A percentile compares a stretch with the other conserved stretches of the same genome.
These are phyloP conservation scores for Phlebiopsis gigantea DNA, from an alignment of 768 basidiomycete species.

Conservation along the genomic window DNA sequence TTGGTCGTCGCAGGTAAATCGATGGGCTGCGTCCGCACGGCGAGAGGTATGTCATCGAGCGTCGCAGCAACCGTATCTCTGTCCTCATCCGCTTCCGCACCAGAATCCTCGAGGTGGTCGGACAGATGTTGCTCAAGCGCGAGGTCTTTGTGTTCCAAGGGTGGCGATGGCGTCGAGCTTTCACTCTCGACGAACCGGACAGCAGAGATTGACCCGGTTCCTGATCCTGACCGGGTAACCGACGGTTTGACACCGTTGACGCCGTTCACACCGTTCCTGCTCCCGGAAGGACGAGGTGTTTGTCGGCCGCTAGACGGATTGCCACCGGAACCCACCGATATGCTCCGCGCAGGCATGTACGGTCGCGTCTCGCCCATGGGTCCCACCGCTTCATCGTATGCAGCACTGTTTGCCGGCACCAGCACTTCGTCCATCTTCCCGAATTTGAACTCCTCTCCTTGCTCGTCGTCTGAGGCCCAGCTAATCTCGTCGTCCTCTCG, in stretches of 20 bases:
- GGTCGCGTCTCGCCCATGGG: constrained; percentile 38
- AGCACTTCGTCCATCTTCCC: neutral
- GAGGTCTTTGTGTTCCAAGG: neutral
- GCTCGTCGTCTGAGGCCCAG: constrained; percentile 43
- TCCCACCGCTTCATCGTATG: constrained; percentile 33
- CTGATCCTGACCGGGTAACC: neutral
- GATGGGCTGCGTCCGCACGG: constrained; percentile 19
- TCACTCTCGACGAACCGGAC: constrained; percentile 18
- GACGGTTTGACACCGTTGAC: neutral
- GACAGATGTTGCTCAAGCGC: neutral
- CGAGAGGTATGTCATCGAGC: constrained; percentile 13
- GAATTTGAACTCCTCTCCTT: constrained; percentile 27
- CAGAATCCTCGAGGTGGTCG: constrained; percentile 1
- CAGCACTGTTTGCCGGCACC: constrained; percentile 4
- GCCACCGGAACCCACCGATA: neutral
- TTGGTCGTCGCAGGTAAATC: constrained; percentile 20
- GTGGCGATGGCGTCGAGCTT: neutral
- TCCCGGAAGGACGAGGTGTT: constrained; percentile 5
- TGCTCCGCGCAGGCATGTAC: constrained; percentile 20
- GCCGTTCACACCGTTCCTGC: constrained; percentile 3
- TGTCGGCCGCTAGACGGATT: constrained; percentile 2
- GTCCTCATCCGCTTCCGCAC: constrained; percentile 17
- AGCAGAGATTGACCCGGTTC: constrained; percentile 4
- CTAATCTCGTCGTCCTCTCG: constrained; percentile 39
- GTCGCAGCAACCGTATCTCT: constrained; percentile 15